Conservation (phyloP, 495 filamentous ascomycete genomes). For the Penicillium alfredii region DNA sequence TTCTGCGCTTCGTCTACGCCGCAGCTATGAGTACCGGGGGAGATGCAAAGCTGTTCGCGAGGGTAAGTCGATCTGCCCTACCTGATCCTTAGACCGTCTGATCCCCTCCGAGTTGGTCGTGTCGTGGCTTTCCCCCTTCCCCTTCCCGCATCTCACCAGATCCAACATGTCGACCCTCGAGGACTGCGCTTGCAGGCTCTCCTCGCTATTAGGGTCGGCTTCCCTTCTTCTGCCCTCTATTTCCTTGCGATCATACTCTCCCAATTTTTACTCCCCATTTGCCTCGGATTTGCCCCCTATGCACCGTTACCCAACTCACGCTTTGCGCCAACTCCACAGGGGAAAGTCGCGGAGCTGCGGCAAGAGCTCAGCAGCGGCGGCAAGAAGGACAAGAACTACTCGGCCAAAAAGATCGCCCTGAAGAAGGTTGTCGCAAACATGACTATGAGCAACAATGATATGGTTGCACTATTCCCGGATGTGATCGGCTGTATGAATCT, state of each 20-base stretch:
- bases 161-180: conserved; percentile 6
- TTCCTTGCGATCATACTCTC: conserved; percentile 1
- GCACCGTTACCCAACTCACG: conserved; percentile 30
- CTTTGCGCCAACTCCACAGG: conserved; percentile 55
- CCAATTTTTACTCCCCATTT: conserved; percentile 18
- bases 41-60: conserved; percentile 98
- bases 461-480: conserved; percentile 95
- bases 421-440: conserved; percentile 99
- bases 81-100: conserved; percentile 13
- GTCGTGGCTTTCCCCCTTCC: conserved; percentile 4
- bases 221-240: too few relatives aligned
- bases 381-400: conserved; percentile 97
- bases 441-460: conserved; percentile 99
- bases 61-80: conserved; percentile 59
- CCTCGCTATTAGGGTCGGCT: not conserved
- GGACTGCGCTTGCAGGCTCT: conserved; percentile 3
- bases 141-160: conserved; percentile 18
- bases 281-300: conserved; percentile 30
- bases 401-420: conserved; percentile 94
- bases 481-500: conserved; percentile 93
- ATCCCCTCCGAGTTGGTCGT: conserved; percentile 9
- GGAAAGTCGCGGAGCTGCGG: conserved; percentile 97
- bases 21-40: conserved; percentile 69
- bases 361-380: conserved; percentile 87
- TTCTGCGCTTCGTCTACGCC: conserved; percentile 16